Evolutionary conservation across 768 basidiomycete genomes (phyloP), one percentile per base, ranked within the genome.

Genomic region (Trametes cinnabarina): DNA sequence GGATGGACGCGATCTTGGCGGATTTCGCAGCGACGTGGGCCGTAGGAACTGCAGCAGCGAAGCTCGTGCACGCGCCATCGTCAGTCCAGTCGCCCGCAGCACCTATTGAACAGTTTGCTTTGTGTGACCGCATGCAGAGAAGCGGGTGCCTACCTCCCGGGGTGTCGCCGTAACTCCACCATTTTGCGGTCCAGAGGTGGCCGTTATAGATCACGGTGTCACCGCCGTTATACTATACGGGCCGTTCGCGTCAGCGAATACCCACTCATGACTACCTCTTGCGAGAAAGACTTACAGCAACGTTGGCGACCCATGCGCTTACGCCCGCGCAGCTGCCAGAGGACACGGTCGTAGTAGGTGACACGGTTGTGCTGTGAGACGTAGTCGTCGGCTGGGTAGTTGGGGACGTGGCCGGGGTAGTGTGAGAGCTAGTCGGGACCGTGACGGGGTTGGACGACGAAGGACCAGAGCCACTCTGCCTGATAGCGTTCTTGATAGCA

Each of bases 141-240:
- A 19, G 30, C 26, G 9, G 8, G 22, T 15, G 15, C 58, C 22
- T 34, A 66, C 67, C 68, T 60, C 68, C 68, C 19, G 68, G 68
- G 6, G 51, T 44, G 43, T 67, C 66, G 20, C 58, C 68, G 62
- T 66, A 67, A 57, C 65, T 65, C 66, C 66, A 69, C 66, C 65
- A 67, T 44, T 66, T 69, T 37, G 68, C 68, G 10, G 66, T 68
- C 65, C 64, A 68, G 17, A 69, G 65, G 52, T 68, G 61, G n/a
- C 66, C 66, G 40, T 61, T 61, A 56, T 63, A 69, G 23, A 66
- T 60, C 37, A 65, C 68, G 40, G 64, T 37, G 46, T 68, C 64
- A 10, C 68, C 68, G 49, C 64, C 65, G 42, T 64, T 63, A 62
- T 69, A 69, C 64, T 68, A 41, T 2, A 41, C 7, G 12, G 8